Base-by-base conservation (phyloP, 768 basidiomycete genomes). In the Cyathus striatus region DNA sequence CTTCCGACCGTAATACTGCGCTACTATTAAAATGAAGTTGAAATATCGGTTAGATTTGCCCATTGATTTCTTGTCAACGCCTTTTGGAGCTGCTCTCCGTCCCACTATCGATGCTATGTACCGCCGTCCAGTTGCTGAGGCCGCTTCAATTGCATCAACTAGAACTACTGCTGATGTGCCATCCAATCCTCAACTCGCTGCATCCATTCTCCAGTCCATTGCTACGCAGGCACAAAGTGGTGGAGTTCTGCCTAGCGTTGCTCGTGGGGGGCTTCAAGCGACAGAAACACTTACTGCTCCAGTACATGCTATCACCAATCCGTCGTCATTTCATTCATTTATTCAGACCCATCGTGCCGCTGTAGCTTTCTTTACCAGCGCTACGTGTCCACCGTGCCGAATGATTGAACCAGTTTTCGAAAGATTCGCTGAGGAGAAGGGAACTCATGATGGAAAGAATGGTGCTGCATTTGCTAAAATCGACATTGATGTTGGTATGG, bases 71-170 rank as follows among this genome's bases (percentile, higher is more conserved):
- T 76, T 94, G 18, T 86, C 90, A 0, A 93, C 90, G 0, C 90
- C 90, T 0, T 90, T 96, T 49, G 93, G 93, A 13, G 78, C 78
- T 5, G 80, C 86, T 0, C 73, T 97, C 36, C 81, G 87, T 0
- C 93, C 94, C 1, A 92, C 86, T 33, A 96, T 98, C 40, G 93
- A 97, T 56, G 70, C 78, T 37, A 92, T 95, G 91, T 96, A 80
- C 62, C 67, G 77, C 18, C 72, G 79, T 18, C 79, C 84, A 2
- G 49, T 65, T 0, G 64, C 80, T 6, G 69, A 68, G 6, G 65
- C 66, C 24, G 56, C 72, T 3, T 54, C 60, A n/a, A 42, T 45
- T 13, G 52, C 66, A 40, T 45, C 61, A 40, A 59, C 60, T 38
- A n/a, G 65, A 35, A 38, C 64, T 16, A 43, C 56, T 13, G 44